Percentiles rank a stretch among this genome's conserved stretches.
Evolutionary conservation across 495 filamentous ascomycete species (phyloP).

Genomic region (Neurospora tetraspora): DNA sequence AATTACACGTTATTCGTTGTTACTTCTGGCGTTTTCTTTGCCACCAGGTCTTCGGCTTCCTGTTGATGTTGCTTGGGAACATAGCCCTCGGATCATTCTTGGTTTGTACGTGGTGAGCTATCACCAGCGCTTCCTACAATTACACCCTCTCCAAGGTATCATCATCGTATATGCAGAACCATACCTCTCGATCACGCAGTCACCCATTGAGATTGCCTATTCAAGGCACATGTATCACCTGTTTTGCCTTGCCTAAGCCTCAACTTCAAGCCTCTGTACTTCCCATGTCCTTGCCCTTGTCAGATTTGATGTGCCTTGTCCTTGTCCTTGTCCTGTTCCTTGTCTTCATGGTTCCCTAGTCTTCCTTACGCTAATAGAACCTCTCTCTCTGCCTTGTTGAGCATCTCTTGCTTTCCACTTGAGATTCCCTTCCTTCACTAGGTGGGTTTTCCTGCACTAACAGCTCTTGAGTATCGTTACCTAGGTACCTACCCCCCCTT

Average conservation of each 20-base stretch:
- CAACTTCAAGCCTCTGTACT: background rate
- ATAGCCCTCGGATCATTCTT: too few relatives aligned
- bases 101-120: background rate
- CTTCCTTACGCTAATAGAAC: too few relatives aligned
- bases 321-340: background rate
- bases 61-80: too few relatives aligned
- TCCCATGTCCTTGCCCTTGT: background rate
- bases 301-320: background rate
- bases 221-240: background rate
- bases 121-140: background rate
- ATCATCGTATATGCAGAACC: background rate
- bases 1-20: too few relatives aligned
- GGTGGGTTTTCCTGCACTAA: background rate
- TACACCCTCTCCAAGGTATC: background rate
- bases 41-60: too few relatives aligned
- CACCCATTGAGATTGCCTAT: background rate
- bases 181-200: background rate
- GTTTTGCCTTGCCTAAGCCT: background rate
- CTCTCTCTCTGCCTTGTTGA: too few relatives aligned
- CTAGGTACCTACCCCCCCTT: too few relatives aligned
- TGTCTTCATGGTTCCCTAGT: background rate
- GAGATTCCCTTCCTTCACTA: background rate
- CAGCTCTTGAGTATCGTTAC: background rate
- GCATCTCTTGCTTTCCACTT: background rate
- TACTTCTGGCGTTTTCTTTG: too few relatives aligned